Evolutionary conservation across 208 protist species (phyloP).

Genomic region (Crithidia acanthocephali): DNA sequence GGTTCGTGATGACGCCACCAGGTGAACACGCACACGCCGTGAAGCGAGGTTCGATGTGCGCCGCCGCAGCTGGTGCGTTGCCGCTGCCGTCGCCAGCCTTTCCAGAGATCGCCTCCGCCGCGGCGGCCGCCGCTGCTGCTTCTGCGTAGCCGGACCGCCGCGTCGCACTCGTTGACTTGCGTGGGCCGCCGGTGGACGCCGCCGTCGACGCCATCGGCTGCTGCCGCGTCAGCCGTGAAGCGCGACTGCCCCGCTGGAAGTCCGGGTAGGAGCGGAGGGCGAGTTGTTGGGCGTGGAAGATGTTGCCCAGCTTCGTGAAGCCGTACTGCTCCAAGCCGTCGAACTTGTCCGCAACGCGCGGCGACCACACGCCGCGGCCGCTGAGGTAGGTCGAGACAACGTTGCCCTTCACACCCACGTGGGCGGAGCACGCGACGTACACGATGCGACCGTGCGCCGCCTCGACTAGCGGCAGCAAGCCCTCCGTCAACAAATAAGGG

Average conservation of each 20-base stretch:
- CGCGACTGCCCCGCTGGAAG: constrained; percentile 13
- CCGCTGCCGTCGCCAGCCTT: neutral
- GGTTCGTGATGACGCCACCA: constrained; percentile 73
- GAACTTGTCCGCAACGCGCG: constrained; percentile 61
- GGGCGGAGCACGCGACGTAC: constrained; percentile 75
- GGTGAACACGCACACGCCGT: constrained; percentile 75
- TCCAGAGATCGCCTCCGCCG: constrained; percentile 11
- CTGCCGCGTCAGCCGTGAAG: constrained; percentile 22
- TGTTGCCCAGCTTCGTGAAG: constrained; percentile 87
- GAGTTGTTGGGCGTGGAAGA: constrained; percentile 82
- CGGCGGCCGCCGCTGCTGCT: constrained; percentile 10
- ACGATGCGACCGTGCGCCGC: constrained; percentile 68
- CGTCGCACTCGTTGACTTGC: neutral
- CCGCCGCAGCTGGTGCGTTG: neutral
- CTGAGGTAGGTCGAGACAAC: constrained; percentile 66
- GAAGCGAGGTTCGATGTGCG: constrained; percentile 51
- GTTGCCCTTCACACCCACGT: constrained; percentile 65
- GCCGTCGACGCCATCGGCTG: neutral
- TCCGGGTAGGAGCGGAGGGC: constrained; percentile 66
- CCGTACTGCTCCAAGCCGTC: constrained; percentile 86
- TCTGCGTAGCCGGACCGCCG: constrained; percentile 9
- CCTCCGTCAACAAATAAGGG: constrained; percentile 80
- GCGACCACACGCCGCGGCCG: constrained; percentile 74
- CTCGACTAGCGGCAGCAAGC: constrained; percentile 73
- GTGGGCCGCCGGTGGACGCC: constrained; percentile 1